A percentile compares a stretch with the other conserved stretches of the same genome.
Conservation (phyloP, 1,284 basidiomycete species). For the Melampsora larici-populina region DNA sequence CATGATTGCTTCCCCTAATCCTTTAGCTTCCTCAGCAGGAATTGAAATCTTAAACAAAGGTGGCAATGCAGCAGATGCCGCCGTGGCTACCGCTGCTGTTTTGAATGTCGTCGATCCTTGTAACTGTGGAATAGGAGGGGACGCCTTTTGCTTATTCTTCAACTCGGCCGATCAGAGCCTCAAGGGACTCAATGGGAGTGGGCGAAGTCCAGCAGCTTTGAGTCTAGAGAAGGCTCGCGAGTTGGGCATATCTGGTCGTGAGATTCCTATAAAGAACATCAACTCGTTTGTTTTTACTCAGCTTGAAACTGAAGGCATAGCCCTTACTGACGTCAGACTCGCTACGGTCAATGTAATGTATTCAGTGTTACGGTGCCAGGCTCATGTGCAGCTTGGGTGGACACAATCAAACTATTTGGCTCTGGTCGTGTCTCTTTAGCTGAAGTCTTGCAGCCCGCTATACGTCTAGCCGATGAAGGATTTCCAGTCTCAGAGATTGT, state of each 20-base stretch:
- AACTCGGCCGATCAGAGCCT: slow-evolving; percentile 75
- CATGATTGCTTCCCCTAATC: slow-evolving; percentile 81
- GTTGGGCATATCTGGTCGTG: slow-evolving; percentile 66
- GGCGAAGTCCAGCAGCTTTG: slow-evolving; percentile 74
- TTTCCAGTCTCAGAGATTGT: slow-evolving; percentile 30
- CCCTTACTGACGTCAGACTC: not conserved
- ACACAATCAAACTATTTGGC: slow-evolving; percentile 77
- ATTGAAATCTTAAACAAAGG: slow-evolving; percentile 82
- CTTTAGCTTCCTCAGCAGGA: slow-evolving; percentile 80
- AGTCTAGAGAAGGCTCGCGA: slow-evolving; percentile 69
- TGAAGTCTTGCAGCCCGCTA: slow-evolving; percentile 74
- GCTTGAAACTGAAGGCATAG: not conserved
- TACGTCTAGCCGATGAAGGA: slow-evolving; percentile 64
- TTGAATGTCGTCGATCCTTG: slow-evolving; percentile 63
- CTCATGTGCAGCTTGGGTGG: slow-evolving; percentile 86
- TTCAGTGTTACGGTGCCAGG: slow-evolving; percentile 92
- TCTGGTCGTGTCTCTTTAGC: slow-evolving; percentile 72
- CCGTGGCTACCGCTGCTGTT: slow-evolving; percentile 73
- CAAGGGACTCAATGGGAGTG: slow-evolving; percentile 79
- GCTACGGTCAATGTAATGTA: slow-evolving; percentile 59
- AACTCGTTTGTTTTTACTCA: slow-evolving; percentile 46
- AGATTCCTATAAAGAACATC: slow-evolving; percentile 52
- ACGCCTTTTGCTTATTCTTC: slow-evolving; percentile 89
- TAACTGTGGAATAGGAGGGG: slow-evolving; percentile 61
- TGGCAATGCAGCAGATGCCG: slow-evolving; percentile 71